Evolutionary conservation across 192 early-diverging fungal genomes (phyloP).

Genomic region (Rhizoclosmatium sp.): DNA sequence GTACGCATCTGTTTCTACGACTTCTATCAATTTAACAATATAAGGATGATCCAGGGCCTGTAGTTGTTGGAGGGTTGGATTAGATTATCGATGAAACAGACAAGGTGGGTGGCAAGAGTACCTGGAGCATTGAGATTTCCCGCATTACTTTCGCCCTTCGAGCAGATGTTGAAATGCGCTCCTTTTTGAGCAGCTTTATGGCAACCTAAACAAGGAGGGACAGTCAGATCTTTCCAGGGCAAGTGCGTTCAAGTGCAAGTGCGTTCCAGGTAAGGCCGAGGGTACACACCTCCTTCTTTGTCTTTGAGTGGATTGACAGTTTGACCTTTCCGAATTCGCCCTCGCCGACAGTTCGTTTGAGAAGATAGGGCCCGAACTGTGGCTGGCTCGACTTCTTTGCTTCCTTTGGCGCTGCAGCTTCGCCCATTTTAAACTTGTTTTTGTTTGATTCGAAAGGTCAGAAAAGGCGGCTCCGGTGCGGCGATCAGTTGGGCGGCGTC

Average conservation of each 20-base stretch:
- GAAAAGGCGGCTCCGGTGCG: background rate
- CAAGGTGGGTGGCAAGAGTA: slow-evolving; percentile 1
- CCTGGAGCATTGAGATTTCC: slow-evolving; percentile 57
- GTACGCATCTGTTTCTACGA: slow-evolving; percentile 95
- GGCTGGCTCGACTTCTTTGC: slow-evolving; percentile 9
- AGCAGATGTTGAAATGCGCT: slow-evolving; percentile 55
- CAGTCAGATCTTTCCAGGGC: too few relatives aligned
- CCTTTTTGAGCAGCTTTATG: slow-evolving; percentile 90
- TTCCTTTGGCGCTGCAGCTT: background rate
- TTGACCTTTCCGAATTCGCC: slow-evolving; percentile 72
- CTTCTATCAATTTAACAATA: slow-evolving; percentile 92
- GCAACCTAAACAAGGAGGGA: slow-evolving; percentile 65
- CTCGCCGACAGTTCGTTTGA: slow-evolving; percentile 60
- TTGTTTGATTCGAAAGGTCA: background rate
- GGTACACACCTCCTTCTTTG: slow-evolving; percentile 38
- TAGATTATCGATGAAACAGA: background rate
- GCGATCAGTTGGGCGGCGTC: too few relatives aligned
- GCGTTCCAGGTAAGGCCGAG: background rate
- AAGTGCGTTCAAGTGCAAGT: too few relatives aligned
- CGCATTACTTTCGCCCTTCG: slow-evolving; percentile 44
- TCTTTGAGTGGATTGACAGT: slow-evolving; percentile 51
- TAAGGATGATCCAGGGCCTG: slow-evolving; percentile 68
- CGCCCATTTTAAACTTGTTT: background rate
- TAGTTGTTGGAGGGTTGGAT: slow-evolving; percentile 21
- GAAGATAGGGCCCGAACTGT: slow-evolving; percentile 58